phyloP scores from a whole-genome alignment of 2,329 filamentous ascomycete genomes.

The Eurotiales sp. region DNA sequence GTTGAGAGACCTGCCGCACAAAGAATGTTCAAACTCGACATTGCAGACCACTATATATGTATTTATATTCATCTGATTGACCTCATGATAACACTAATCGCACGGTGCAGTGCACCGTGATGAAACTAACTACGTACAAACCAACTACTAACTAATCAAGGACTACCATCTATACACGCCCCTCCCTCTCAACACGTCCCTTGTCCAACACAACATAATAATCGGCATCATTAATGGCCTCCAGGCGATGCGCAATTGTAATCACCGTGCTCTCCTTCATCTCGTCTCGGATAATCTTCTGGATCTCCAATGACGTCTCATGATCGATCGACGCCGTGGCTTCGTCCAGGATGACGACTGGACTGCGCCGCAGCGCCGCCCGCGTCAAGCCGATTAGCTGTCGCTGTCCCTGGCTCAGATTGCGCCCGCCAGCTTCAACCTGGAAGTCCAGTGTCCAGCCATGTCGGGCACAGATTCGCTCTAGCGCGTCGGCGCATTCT shows the following conservation, averaged over 20 bases:
- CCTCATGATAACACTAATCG: too few relatives aligned
- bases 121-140: too few relatives aligned
- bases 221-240: constrained; percentile 58
- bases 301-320: constrained; percentile 52
- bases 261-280: constrained; percentile 53
- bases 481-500: constrained; percentile 44
- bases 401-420: constrained; percentile 58
- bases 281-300: constrained; percentile 35
- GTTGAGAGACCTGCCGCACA: too few relatives aligned
- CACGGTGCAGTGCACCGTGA: too few relatives aligned
- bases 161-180: constrained; percentile 3
- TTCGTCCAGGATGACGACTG: constrained; percentile 63
- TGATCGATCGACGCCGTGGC: constrained; percentile 63
- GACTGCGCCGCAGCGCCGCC: constrained; percentile 58
- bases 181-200: constrained; percentile 38
- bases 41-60: too few relatives aligned
- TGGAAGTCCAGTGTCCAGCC: constrained; percentile 54
- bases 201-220: constrained; percentile 53
- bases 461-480: constrained; percentile 53
- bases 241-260: constrained; percentile 62
- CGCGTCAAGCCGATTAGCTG: constrained; percentile 62
- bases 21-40: too few relatives aligned
- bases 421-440: constrained; percentile 59
- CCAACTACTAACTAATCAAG: neutral
- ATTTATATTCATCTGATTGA: too few relatives aligned